Evolutionary conservation across 1,139 yeast species (phyloP).

Genomic region (Kodamaea arcana): DNA sequence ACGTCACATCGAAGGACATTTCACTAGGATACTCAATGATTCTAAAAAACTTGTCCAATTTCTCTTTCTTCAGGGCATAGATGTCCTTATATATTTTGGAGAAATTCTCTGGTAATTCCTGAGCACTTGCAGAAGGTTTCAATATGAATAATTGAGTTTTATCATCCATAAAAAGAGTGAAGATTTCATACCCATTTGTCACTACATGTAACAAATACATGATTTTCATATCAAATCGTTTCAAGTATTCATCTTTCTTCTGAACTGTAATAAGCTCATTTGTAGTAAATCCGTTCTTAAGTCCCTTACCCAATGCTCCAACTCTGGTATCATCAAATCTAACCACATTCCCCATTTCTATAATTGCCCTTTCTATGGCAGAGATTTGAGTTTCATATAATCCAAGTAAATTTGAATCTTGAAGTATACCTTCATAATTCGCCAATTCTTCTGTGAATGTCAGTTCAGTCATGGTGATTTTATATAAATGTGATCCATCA

Average conservation of each 20-base stretch:
- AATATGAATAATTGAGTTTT: conserved; percentile 52
- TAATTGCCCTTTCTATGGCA: conserved; percentile 67
- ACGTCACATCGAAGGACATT: conserved; percentile 48
- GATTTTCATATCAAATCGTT: conserved; percentile 53
- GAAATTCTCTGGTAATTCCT: conserved; percentile 51
- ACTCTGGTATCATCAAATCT: conserved; percentile 63
- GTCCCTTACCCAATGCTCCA: conserved; percentile 84
- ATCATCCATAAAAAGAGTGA: conserved; percentile 56
- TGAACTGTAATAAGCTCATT: conserved; percentile 49
- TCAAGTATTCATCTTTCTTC: conserved; percentile 46
- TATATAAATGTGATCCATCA: conserved; percentile 52
- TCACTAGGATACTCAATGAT: conserved; percentile 50
- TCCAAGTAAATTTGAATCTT: conserved; percentile 60
- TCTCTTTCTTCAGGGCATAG: conserved; percentile 43
- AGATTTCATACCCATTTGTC: conserved; percentile 75
- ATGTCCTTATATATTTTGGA: conserved; percentile 53
- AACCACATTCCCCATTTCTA: conserved; percentile 74
- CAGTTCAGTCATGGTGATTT: conserved; percentile 64
- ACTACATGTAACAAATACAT: conserved; percentile 69
- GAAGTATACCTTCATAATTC: conserved; percentile 61
- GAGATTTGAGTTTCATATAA: conserved; percentile 73
- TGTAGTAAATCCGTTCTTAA: conserved; percentile 77
- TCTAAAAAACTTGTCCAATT: conserved; percentile 36
- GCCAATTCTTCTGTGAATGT: conserved; percentile 52
- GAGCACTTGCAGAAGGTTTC: conserved; percentile 69